These are phyloP conservation scores for Aspergillus funiculosus DNA, from an alignment of 495 filamentous ascomycete genomes.

Conservation along the genomic window DNA sequence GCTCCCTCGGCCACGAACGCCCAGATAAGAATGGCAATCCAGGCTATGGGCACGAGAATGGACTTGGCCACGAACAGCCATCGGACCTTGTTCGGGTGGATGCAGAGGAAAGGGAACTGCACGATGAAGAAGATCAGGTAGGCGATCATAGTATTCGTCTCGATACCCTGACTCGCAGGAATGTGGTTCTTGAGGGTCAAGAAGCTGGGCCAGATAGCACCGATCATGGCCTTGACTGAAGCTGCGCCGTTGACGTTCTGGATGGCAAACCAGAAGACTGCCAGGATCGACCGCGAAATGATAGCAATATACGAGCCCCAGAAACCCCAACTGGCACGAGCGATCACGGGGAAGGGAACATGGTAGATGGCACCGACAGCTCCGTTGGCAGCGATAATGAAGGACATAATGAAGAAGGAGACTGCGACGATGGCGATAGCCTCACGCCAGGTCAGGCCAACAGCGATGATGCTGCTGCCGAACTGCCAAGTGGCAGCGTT, in stretches of 20 bases:
- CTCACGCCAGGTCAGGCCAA: conserved; percentile 58
- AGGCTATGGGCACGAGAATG: conserved; percentile 40
- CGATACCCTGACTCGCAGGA: conserved; percentile 54
- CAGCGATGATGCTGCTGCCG: conserved; percentile 54
- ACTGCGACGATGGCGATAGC: conserved; percentile 55
- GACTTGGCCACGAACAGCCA: conserved; percentile 44
- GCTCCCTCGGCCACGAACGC: conserved; percentile 38
- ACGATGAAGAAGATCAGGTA: conserved; percentile 54
- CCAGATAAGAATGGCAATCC: conserved; percentile 47
- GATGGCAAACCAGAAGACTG: conserved; percentile 69
- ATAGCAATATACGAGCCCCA: conserved; percentile 64
- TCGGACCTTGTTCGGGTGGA: conserved; percentile 41
- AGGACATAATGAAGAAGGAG: conserved; percentile 56
- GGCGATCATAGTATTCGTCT: conserved; percentile 56
- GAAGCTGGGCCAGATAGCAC: conserved; percentile 63
- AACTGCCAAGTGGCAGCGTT: conserved; percentile 58
- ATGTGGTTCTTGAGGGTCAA: conserved; percentile 50
- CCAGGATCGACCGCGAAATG: conserved; percentile 59
- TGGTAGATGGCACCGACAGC: conserved; percentile 58
- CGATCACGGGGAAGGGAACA: conserved; percentile 62
- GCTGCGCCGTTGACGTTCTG: conserved; percentile 63
- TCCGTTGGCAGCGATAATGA: conserved; percentile 59
- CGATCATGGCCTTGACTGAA: conserved; percentile 59
- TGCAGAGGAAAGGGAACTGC: conserved; percentile 44
- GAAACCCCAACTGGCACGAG: conserved; percentile 62